Evolutionary conservation across 345 rosid genomes (phyloP).

Genomic region (Geranium brycei): DNA sequence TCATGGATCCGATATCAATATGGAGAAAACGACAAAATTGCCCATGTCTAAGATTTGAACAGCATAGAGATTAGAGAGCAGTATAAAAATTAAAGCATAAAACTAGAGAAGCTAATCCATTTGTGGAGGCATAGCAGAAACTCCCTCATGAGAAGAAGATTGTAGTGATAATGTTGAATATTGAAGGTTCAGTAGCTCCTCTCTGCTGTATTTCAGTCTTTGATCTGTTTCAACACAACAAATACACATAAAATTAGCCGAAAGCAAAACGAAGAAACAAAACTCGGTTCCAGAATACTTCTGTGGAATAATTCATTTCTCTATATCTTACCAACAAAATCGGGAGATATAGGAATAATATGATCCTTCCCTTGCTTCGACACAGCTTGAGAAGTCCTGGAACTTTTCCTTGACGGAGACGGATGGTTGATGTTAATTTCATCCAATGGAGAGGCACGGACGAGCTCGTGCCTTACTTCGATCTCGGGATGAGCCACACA

Average conservation of each 20-base stretch:
- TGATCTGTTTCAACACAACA: conserved; percentile 34
- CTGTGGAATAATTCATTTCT: not conserved
- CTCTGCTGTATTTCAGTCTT: conserved; percentile 52
- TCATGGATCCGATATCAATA: too few relatives aligned
- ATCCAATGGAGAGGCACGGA: conserved; percentile 12
- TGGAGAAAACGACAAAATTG: not conserved
- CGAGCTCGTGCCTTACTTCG: conserved; percentile 46
- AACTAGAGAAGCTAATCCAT: not conserved
- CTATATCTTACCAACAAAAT: conserved; percentile 22
- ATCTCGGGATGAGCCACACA: conserved; percentile 37
- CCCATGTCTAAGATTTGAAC: not conserved
- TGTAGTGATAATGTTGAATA: conserved; percentile 22
- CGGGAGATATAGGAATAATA: conserved; percentile 15
- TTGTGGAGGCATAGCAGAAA: not conserved
- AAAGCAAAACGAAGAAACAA: not conserved
- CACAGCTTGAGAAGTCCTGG: conserved; percentile 10
- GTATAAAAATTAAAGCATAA: not conserved
- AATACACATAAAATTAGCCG: not conserved
- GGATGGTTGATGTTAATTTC: conserved; percentile 13
- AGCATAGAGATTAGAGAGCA: not conserved
- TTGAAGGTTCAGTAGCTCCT: conserved; percentile 42
- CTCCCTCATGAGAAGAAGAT: conserved; percentile 9
- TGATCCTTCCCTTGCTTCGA: conserved; percentile 11
- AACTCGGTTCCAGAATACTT: not conserved
- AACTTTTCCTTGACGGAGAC: conserved; percentile 15